These are phyloP conservation scores for Fragaria nilgerrensis DNA, from an alignment of 306 rosid genomes.

Conservation along the genomic window DNA sequence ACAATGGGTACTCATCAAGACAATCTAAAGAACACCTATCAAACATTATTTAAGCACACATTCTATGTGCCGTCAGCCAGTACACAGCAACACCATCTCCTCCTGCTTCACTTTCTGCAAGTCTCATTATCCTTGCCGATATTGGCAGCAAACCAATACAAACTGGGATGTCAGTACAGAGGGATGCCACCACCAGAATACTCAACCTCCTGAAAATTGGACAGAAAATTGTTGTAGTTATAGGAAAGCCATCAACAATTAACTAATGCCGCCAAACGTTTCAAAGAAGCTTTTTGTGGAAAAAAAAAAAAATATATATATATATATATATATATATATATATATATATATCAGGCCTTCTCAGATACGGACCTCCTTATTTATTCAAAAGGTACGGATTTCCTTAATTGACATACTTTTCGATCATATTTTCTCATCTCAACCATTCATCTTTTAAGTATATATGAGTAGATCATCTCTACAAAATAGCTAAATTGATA, in stretches of 20 bases:
- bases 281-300: not conserved
- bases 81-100: slow-evolving; percentile 5
- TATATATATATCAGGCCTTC: too few relatives aligned
- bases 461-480: too few relatives aligned
- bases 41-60: too few relatives aligned
- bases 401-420: too few relatives aligned
- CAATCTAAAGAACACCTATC: not conserved
- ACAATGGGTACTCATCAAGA: not conserved
- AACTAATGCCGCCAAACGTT: not conserved
- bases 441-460: too few relatives aligned
- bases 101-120: not conserved
- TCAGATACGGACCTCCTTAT: too few relatives aligned
- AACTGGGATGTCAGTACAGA: slow-evolving; percentile 23
- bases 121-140: not conserved
- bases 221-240: not conserved
- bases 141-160: not conserved
- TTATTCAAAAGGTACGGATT: too few relatives aligned
- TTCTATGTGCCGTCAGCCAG: slow-evolving; percentile 6
- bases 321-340: too few relatives aligned
- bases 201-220: slow-evolving; percentile 50
- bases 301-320: too few relatives aligned
- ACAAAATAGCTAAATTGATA: too few relatives aligned
- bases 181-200: slow-evolving; percentile 50
- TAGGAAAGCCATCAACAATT: not conserved
- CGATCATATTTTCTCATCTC: too few relatives aligned